Conservation (phyloP, 2,329 filamentous ascomycete genomes). For the Alternaria triticina region DNA sequence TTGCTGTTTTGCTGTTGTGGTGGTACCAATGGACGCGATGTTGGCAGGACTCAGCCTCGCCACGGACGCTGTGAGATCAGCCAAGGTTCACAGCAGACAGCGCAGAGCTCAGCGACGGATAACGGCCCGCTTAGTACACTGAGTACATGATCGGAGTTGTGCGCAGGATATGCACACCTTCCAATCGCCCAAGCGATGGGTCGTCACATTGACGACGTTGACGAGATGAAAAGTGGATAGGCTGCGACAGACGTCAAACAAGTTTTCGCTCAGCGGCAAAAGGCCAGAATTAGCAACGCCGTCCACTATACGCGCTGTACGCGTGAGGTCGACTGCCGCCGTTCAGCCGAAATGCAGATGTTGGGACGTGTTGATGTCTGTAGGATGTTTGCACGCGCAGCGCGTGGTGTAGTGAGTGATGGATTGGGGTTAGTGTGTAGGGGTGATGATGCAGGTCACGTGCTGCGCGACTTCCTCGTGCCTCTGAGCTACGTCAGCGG, state of each 20-base stretch:
- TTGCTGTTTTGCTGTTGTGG: not conserved
- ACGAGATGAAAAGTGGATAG: slow-evolving; percentile 15
- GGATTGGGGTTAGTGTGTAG: not conserved
- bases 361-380: not conserved
- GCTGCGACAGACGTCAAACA: slow-evolving; percentile 8
- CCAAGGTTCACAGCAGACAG: not conserved
- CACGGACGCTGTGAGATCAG: not conserved
- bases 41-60: not conserved
- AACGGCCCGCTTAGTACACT: not conserved
- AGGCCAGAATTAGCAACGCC: not conserved
- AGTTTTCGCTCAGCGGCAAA: slow-evolving; percentile 1
- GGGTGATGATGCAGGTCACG: slow-evolving; percentile 23
- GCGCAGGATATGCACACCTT: not conserved
- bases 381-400: not conserved
- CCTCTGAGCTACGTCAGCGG: slow-evolving; percentile 20
- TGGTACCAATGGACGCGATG: not conserved
- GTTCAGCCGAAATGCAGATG: not conserved
- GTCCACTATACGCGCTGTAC: not conserved
- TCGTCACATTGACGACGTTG: not conserved
- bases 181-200: not conserved
- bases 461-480: slow-evolving; percentile 24
- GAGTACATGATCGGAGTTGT: not conserved
- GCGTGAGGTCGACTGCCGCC: not conserved
- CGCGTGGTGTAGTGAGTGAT: not conserved
- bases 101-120: not conserved